These are phyloP conservation scores for Kurtzmaniella cleridarum DNA, from an alignment of 805 yeast species.

Conservation along the genomic window DNA sequence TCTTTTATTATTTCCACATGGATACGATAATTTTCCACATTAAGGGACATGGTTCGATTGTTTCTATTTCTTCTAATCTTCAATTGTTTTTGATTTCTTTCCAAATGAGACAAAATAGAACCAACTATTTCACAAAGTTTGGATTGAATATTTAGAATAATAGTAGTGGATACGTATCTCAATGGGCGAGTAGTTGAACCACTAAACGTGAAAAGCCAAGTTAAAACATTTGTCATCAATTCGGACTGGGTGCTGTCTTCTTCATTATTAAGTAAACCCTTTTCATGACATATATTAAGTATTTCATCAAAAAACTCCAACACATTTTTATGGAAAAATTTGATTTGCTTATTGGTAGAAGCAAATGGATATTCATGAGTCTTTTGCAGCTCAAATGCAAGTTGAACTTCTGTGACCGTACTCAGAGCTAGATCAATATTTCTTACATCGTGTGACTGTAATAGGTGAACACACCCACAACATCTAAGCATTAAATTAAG, in stretches of 20 bases:
- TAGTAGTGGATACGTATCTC: conserved; percentile 59
- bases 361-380: conserved; percentile 66
- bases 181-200: conserved; percentile 66
- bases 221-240: conserved; percentile 51
- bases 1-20: conserved; percentile 52
- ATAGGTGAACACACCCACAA: conserved; percentile 64
- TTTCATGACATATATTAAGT: conserved; percentile 51
- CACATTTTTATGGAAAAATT: conserved; percentile 49
- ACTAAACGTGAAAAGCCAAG: conserved; percentile 75
- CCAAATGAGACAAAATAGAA: conserved; percentile 27
- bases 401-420: conserved; percentile 68
- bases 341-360: conserved; percentile 43
- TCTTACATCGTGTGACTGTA: conserved; percentile 71
- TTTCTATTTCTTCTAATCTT: conserved; percentile 13
- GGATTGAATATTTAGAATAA: conserved; percentile 56
- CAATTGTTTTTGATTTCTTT: conserved; percentile 42
- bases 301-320: conserved; percentile 51
- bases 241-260: conserved; percentile 18
- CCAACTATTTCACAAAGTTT: conserved; percentile 49
- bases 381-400: conserved; percentile 53
- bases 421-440: conserved; percentile 66
- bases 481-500: conserved; percentile 65
- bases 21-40: conserved; percentile 25
- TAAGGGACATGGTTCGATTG: conserved; percentile 36
- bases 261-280: conserved; percentile 48